phyloP scores from a whole-genome alignment of 2,329 filamentous ascomycete species.

The Coccinonectria pachysandricola region DNA sequence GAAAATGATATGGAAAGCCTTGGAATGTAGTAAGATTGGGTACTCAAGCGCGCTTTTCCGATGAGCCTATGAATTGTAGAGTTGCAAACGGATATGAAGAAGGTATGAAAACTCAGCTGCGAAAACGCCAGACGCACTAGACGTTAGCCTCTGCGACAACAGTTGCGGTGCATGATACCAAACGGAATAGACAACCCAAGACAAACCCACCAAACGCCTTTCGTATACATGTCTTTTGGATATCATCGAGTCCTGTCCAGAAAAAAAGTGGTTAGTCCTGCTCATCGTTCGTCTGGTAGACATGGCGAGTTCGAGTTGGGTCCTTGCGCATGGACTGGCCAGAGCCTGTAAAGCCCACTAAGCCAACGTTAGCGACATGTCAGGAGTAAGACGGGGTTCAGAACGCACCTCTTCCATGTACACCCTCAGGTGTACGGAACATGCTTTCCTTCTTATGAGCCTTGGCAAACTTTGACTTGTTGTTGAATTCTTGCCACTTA shows the following conservation, averaged over 20 bases:
- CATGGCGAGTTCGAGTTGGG: constrained; percentile 67
- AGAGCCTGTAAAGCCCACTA: constrained; percentile 93
- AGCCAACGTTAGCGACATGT: constrained; percentile 13
- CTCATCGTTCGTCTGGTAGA: constrained; percentile 70
- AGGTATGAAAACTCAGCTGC: too few relatives aligned
- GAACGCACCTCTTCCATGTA: constrained; percentile 69
- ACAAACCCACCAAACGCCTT: constrained; percentile 17
- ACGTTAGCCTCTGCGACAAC: constrained; percentile 34
- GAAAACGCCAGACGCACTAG: constrained; percentile 16
- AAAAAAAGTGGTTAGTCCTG: constrained; percentile 45
- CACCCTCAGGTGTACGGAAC: constrained; percentile 85
- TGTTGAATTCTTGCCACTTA: constrained; percentile 90
- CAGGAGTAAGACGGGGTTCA: too few relatives aligned
- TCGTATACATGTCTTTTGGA: constrained; percentile 10
- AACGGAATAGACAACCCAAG: constrained; percentile 19
- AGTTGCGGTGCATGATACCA: constrained; percentile 26
- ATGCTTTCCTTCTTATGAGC: constrained; percentile 80
- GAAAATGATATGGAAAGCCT: too few relatives aligned
- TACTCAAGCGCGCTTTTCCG: too few relatives aligned
- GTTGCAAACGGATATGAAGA: too few relatives aligned
- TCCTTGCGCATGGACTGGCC: constrained; percentile 96
- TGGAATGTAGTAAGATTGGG: too few relatives aligned
- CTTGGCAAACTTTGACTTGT: constrained; percentile 63
- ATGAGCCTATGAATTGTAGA: too few relatives aligned
- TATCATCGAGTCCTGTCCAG: constrained; percentile 16